Evolutionary conservation across 2,329 filamentous ascomycete genomes (phyloP), one percentile per base, ranked within the genome.

Genomic region (Verticillium nonalfalfae): DNA sequence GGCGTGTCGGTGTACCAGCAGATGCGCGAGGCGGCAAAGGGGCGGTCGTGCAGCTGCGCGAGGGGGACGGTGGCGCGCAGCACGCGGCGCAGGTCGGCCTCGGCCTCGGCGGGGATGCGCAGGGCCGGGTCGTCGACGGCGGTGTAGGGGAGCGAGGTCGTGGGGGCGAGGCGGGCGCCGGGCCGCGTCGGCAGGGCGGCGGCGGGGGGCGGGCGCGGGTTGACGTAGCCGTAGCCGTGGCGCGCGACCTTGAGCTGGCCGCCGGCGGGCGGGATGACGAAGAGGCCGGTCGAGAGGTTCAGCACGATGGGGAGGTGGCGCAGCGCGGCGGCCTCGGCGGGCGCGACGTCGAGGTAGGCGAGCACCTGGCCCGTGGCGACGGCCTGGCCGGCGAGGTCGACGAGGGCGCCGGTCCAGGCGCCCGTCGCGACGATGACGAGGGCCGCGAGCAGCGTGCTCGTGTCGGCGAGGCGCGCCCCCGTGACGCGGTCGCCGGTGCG

Each of bases 351-450:
- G 66, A 97, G 78, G 76, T 96, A 97, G 13, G 84, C 89, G 33
- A 98, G 72, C 0, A 85, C 84, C 69, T 98, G 94, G 14, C 91
- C 94, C 0, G 92, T 96, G 2, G 93, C 90, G 65, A 89, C 84
- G 45, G 87, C 88, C 55, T 90, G 85, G 33, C 91, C 91, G 56
- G 87, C 81, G 1, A 97, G 79, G 73, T 97, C 90, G 61, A 97
- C 77, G 26, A 97, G 81, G 1, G 84, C 82, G 2, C 88, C 85
- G 2, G 90, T 91, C 93, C 94, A 98, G 4, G 94, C 93, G 15
- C 94, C 94, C 0, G 93, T 87, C 0, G 94, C 93, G 2, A 96
- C 81, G 60, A 97, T 80, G 38, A 90, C 88, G 7, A 96, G 80
- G 62, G 91, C 90, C 1, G 90, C 90, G 4, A 75, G 76, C 7